Conservation (phyloP, 495 filamentous ascomycete genomes). For the Trichoderma parareesei region DNA sequence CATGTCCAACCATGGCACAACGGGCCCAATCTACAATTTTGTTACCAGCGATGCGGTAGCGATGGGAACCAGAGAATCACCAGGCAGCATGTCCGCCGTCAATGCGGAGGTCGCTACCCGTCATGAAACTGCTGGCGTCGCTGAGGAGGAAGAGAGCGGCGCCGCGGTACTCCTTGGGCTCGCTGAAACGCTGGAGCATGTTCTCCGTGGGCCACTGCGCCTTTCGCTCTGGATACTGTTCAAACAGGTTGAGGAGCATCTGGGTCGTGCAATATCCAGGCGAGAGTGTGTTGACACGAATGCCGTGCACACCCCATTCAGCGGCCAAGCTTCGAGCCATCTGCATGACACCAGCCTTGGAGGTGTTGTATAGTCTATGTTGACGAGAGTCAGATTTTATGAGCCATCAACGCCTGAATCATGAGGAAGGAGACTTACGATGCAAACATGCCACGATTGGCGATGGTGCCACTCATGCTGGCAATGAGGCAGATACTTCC, state of each 20-base stretch:
- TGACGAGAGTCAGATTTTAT: not conserved
- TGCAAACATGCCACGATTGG: conserved; percentile 52
- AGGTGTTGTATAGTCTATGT: conserved; percentile 76
- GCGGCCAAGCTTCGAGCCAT: conserved; percentile 76
- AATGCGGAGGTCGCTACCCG: conserved; percentile 68
- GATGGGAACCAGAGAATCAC: conserved; percentile 28
- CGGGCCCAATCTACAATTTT: not conserved
- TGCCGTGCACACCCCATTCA: conserved; percentile 80
- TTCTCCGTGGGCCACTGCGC: conserved; percentile 79
- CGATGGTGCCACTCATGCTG: conserved; percentile 72
- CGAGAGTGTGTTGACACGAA: conserved; percentile 91
- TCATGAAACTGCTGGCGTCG: conserved; percentile 85
- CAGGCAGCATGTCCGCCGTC: conserved; percentile 78
- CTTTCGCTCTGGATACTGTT: conserved; percentile 63
- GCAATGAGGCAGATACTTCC: conserved; percentile 70
- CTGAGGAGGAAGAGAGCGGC: conserved; percentile 79
- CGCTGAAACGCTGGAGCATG: conserved; percentile 76
- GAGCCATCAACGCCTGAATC: not conserved
- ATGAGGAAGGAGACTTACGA: conserved; percentile 38
- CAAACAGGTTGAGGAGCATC: conserved; percentile 77
- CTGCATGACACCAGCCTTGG: conserved; percentile 81
- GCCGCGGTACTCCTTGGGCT: conserved; percentile 72
- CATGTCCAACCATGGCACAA: not conserved
- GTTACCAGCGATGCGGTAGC: too few relatives aligned
- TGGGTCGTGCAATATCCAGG: conserved; percentile 92